phyloP scores from a whole-genome alignment of 208 protist species.

The Leishmania mexicana region DNA sequence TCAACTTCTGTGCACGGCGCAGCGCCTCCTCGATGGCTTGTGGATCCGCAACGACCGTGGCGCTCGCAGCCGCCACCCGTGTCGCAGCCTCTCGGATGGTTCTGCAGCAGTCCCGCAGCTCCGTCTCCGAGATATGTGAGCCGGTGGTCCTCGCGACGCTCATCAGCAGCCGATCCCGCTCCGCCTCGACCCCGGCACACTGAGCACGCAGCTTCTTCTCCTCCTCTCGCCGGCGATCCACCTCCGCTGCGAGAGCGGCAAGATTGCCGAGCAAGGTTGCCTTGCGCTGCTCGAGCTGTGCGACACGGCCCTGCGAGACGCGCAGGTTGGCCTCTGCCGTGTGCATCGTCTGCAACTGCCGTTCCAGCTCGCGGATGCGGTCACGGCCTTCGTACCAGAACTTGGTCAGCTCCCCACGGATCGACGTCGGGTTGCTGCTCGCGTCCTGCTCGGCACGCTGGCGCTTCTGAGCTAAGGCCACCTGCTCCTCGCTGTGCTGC shows the following conservation, averaged over 20 bases:
- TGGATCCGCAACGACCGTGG: conserved; percentile 64
- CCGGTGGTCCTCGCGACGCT: conserved; percentile 28
- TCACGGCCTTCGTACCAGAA: conserved; percentile 79
- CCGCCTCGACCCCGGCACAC: conserved; percentile 62
- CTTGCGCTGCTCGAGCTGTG: conserved; percentile 53
- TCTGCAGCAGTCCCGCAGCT: conserved; percentile 47
- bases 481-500: conserved; percentile 32
- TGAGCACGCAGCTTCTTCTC: conserved; percentile 58
- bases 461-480: conserved; percentile 44
- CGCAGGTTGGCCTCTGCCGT: conserved; percentile 40
- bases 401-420: conserved; percentile 57
- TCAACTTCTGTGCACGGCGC: conserved; percentile 66
- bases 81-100: conserved; percentile 65
- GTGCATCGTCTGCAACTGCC: conserved; percentile 42
- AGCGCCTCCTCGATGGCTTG: conserved; percentile 58
- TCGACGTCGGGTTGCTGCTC: conserved; percentile 51
- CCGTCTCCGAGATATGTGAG: conserved; percentile 25
- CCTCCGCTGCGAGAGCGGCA: conserved; percentile 52
- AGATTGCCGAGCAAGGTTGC: conserved; percentile 48
- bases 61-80: conserved; percentile 57
- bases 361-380: conserved; percentile 46
- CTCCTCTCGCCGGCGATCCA: conserved; percentile 56
- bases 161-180: conserved; percentile 55
- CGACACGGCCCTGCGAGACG: conserved; percentile 50
- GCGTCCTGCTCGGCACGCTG: conserved; percentile 47